These are phyloP conservation scores for Cynara cardunculus DNA, from an alignment of 129 eudicot genomes.

Conservation along the genomic window DNA sequence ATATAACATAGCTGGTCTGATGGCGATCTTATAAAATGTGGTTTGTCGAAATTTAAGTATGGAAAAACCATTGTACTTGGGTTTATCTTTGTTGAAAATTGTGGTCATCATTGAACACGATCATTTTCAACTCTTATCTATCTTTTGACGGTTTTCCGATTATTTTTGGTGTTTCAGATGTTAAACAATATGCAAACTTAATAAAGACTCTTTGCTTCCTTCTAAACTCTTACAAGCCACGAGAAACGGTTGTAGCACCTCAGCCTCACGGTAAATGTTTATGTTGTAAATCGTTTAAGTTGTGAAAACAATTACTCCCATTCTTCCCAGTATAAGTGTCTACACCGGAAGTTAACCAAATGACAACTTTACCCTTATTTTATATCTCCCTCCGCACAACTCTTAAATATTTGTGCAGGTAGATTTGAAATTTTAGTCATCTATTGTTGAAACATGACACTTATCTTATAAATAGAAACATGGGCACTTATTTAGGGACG, in stretches of 20 bases:
- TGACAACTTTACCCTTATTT: background rate
- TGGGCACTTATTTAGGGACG: background rate
- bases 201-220: conserved; percentile 78
- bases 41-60: too few relatives aligned
- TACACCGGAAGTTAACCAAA: background rate
- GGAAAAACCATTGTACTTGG: background rate
- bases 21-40: too few relatives aligned
- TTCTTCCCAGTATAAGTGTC: background rate
- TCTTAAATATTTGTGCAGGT: too few relatives aligned
- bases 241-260: conserved; percentile 26
- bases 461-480: background rate
- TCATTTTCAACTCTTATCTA: background rate
- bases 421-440: background rate
- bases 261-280: conserved; percentile 19
- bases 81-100: background rate
- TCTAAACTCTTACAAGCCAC: conserved; percentile 56
- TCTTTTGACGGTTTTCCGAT: background rate
- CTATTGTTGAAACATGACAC: background rate
- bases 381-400: background rate
- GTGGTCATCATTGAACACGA: background rate
- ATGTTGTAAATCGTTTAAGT: background rate
- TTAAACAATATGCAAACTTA: conserved; percentile 79
- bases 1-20: too few relatives aligned
- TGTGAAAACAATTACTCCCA: background rate
- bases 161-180: conserved; percentile 52